A percentile compares a stretch with the other conserved stretches of the same genome.
phyloP scores from a whole-genome alignment of 176 grass and related monocot genomes.

The Alopecurus myosuroides region DNA sequence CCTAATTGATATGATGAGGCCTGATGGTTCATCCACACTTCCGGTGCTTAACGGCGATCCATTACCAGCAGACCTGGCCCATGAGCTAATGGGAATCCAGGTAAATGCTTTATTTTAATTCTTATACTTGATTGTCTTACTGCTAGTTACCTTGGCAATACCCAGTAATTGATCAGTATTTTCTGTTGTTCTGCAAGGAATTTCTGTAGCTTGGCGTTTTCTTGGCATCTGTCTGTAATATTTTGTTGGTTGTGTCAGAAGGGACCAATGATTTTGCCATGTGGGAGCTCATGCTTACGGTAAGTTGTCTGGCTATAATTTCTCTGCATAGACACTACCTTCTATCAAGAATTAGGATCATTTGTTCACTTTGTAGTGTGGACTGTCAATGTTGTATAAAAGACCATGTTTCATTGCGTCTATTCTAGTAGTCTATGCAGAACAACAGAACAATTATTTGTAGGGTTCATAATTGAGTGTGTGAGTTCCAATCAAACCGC shows the following conservation, averaged over 20 bases:
- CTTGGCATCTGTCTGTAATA: constrained; percentile 91
- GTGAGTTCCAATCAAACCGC: neutral
- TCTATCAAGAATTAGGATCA: neutral
- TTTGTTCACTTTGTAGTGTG: neutral
- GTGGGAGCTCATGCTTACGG: constrained; percentile 95
- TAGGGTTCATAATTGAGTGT: neutral
- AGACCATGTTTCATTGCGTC: neutral
- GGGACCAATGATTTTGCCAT: constrained; percentile 64
- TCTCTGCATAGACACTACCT: neutral
- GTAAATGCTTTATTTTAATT: constrained; percentile 38
- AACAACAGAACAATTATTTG: neutral
- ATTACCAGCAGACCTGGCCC: constrained; percentile 78
- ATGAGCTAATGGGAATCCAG: constrained; percentile 97
- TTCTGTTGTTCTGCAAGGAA: constrained; percentile 65
- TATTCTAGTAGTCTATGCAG: neutral
- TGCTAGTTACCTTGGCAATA: neutral
- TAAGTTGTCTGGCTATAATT: constrained; percentile 39
- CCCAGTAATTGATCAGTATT: constrained; percentile 48
- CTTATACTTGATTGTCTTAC: neutral
- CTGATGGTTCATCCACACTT: constrained; percentile 77
- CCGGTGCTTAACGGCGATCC: constrained; percentile 65
- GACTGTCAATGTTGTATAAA: neutral
- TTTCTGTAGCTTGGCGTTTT: constrained; percentile 91
- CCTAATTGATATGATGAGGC: constrained; percentile 83
- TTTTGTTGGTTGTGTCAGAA: constrained; percentile 82